These are phyloP conservation scores for Hymenoscyphus fructigenus DNA, from an alignment of 2,329 filamentous ascomycete genomes.

Conservation along the genomic window DNA sequence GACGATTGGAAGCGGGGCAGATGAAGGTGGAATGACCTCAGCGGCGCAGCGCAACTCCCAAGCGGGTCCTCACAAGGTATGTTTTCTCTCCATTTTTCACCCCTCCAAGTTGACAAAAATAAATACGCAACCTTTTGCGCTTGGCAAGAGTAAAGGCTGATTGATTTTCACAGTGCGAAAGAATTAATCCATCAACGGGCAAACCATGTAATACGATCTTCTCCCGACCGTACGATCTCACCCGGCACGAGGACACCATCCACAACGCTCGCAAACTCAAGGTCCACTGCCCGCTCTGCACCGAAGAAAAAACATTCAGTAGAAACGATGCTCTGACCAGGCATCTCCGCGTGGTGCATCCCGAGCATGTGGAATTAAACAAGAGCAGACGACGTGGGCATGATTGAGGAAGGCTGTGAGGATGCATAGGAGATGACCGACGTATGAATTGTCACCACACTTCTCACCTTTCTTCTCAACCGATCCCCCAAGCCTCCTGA, in stretches of 20 bases:
- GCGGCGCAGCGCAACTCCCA: conserved; percentile 73
- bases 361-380: conserved; percentile 80
- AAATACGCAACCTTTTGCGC: background rate
- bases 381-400: conserved; percentile 45
- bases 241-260: conserved; percentile 94
- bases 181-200: conserved; percentile 90
- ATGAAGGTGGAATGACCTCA: conserved; percentile 47
- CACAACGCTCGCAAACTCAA: conserved; percentile 95
- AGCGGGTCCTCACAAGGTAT: conserved; percentile 76
- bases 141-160: background rate
- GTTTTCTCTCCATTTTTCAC: conserved; percentile 11
- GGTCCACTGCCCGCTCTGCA: conserved; percentile 88
- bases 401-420: conserved; percentile 14
- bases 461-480: background rate
- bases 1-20: conserved; percentile 44
- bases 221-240: conserved; percentile 93
- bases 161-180: conserved; percentile 58
- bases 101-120: background rate
- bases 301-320: conserved; percentile 96
- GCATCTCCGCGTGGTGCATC: conserved; percentile 93
- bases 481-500: background rate
- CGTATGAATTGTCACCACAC: background rate
- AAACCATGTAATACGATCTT: conserved; percentile 95
- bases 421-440: conserved; percentile 1
- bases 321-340: conserved; percentile 90